phyloP scores from a whole-genome alignment of 2,329 filamentous ascomycete genomes.

The Clarireedia monteithiana region DNA sequence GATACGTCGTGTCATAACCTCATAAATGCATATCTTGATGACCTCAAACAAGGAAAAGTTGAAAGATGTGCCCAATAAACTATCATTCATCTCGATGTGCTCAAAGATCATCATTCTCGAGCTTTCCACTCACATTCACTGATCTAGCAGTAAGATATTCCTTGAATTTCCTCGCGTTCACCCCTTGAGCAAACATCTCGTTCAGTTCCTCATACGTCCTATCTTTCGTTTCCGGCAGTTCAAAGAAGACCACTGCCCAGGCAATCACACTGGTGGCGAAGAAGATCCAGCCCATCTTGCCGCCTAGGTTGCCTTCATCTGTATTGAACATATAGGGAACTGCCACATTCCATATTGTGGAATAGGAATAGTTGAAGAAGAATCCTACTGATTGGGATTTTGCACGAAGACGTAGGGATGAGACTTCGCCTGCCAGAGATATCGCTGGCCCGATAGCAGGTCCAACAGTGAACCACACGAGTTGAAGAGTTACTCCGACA shows the following conservation, averaged over 20 bases:
- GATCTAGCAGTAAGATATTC: neutral
- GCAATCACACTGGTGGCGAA: neutral
- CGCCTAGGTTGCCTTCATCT: neutral
- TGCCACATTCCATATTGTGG: neutral
- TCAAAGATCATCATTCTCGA: neutral
- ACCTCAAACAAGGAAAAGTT: no score
- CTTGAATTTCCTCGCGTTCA: neutral
- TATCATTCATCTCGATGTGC: neutral
- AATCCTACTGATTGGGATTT: neutral
- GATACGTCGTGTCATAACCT: no score
- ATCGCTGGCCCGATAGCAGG: neutral
- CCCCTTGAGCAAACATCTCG: neutral
- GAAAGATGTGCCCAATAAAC: no score
- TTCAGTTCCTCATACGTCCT: neutral
- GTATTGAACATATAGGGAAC: slow-evolving; percentile 4
- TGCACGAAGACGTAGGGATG: neutral
- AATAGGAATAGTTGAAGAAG: neutral
- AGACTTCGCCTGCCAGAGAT: neutral
- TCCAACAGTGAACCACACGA: neutral
- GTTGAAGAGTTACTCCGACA: neutral
- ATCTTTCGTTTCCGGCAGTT: neutral
- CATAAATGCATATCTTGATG: no score
- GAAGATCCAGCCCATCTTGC: neutral
- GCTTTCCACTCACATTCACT: neutral
- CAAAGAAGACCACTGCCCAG: neutral